Conservation (phyloP, 768 basidiomycete species). For the Boletus rufocinnamomeus region DNA sequence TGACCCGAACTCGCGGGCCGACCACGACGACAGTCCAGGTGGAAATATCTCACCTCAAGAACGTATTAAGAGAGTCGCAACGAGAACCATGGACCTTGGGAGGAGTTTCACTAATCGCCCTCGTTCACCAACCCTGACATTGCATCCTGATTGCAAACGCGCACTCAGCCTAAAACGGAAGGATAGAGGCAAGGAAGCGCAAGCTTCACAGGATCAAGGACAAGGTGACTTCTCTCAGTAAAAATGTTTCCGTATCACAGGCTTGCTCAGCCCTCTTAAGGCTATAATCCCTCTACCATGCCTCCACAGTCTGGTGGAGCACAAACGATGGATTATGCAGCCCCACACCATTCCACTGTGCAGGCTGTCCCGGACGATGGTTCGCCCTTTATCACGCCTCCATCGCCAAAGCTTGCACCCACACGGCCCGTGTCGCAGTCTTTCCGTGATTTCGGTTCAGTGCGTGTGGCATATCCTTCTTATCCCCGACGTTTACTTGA, state of each 20-base stretch:
- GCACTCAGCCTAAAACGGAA: conserved; percentile 58
- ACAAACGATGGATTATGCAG: conserved; percentile 7
- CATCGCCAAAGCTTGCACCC: conserved; percentile 55
- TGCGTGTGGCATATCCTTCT: conserved; percentile 39
- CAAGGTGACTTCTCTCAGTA: conserved; percentile 36
- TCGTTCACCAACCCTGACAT: conserved; percentile 29
- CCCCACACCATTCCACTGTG: conserved; percentile 9
- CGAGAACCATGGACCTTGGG: conserved; percentile 64
- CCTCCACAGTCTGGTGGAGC: conserved; percentile 26
- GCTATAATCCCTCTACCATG: conserved; percentile 8
- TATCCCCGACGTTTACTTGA: conserved; percentile 1
- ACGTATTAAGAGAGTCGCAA: conserved; percentile 55
- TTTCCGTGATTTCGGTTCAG: conserved; percentile 72
- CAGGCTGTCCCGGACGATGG: conserved; percentile 41
- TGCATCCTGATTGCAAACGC: conserved; percentile 46
- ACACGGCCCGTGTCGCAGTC: conserved; percentile 49
- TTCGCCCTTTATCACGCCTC: conserved; percentile 72
- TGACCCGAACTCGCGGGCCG: conserved; percentile 35
- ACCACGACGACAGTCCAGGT: conserved; percentile 30
- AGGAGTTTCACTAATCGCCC: conserved; percentile 52
- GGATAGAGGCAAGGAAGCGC: conserved; percentile 47
- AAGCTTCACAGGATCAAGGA: conserved; percentile 24
- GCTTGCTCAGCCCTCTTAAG: conserved; percentile 19
- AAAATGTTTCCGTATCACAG: conserved; percentile 9
- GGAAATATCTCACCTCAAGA: conserved; percentile 38